Percentiles rank a stretch among this genome's conserved stretches.
phyloP scores from a whole-genome alignment of 257 asterid genomes.

The Plectranthus barbatus region DNA sequence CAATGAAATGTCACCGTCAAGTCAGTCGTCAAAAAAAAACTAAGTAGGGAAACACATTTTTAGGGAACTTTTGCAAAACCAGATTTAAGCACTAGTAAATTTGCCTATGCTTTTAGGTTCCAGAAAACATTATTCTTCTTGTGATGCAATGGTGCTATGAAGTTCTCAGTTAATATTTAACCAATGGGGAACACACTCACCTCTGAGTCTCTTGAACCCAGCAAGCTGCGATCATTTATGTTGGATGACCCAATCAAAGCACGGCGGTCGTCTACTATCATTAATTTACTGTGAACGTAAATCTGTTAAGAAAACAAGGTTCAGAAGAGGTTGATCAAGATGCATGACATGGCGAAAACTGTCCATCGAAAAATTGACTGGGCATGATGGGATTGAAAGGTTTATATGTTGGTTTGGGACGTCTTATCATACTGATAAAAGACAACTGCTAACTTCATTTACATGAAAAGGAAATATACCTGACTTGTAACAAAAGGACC shows the following conservation, averaged over 20 bases:
- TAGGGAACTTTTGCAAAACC: neutral
- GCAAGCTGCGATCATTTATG: conserved; percentile 90
- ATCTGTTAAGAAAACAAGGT: conserved; percentile 34
- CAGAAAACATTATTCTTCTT: neutral
- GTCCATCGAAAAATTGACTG: neutral
- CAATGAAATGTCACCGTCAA: neutral
- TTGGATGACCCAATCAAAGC: conserved; percentile 84
- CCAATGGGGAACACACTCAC: conserved; percentile 24
- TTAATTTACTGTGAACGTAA: conserved; percentile 92
- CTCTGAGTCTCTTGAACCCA: conserved; percentile 98
- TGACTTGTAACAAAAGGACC: conserved; percentile 81
- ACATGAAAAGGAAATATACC: conserved; percentile 31
- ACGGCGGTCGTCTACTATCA: conserved; percentile 81
- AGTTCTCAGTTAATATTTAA: neutral
- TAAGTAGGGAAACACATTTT: neutral
- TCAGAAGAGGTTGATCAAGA: neutral
- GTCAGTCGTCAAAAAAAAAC: neutral
- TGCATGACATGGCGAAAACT: neutral
- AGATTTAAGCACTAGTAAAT: neutral
- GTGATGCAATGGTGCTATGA: neutral
- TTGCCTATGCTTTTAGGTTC: neutral
- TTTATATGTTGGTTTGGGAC: neutral
- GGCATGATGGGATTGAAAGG: neutral
- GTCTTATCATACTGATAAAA: neutral
- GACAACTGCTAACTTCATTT: neutral